phyloP scores from a whole-genome alignment of 2,329 filamentous ascomycete genomes.

The Sarocladiaceae sp. region DNA sequence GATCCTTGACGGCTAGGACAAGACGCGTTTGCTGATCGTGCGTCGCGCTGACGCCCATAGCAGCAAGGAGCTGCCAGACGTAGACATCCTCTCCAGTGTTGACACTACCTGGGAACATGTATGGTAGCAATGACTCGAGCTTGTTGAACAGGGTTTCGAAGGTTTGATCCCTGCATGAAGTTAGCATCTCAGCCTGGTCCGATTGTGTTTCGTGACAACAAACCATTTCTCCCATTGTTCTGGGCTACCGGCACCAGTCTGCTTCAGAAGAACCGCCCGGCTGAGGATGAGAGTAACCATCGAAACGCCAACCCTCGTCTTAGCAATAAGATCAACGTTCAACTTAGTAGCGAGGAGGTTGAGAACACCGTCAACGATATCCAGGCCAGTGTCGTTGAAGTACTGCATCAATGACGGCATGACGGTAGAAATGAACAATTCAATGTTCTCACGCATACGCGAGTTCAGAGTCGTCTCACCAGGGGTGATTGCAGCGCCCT shows the following conservation, averaged over 20 bases:
- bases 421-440: constrained; percentile 80
- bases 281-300: constrained; percentile 93
- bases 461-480: constrained; percentile 68
- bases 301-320: constrained; percentile 80
- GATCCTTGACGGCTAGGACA: constrained; percentile 93
- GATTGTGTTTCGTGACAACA: constrained; percentile 18
- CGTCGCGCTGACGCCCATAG: constrained; percentile 86
- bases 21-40: constrained; percentile 93
- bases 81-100: constrained; percentile 90
- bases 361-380: constrained; percentile 85
- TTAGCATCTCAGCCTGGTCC: constrained; percentile 23
- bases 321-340: constrained; percentile 77
- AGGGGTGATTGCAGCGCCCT: constrained; percentile 59
- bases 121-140: constrained; percentile 74
- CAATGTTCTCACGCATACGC: constrained; percentile 81
- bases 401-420: constrained; percentile 87
- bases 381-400: constrained; percentile 82
- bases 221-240: constrained; percentile 77
- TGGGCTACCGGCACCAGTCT: constrained; percentile 63
- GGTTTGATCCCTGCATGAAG: constrained; percentile 54
- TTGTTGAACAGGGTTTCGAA: constrained; percentile 85
- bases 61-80: constrained; percentile 95
- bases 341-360: constrained; percentile 78
- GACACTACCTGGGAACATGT: constrained; percentile 87
- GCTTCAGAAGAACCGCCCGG: constrained; percentile 87